Evolutionary conservation across 352 stramenopile species (phyloP), one percentile per base, ranked within the genome.

Genomic region (Phytophthora foliorum): DNA sequence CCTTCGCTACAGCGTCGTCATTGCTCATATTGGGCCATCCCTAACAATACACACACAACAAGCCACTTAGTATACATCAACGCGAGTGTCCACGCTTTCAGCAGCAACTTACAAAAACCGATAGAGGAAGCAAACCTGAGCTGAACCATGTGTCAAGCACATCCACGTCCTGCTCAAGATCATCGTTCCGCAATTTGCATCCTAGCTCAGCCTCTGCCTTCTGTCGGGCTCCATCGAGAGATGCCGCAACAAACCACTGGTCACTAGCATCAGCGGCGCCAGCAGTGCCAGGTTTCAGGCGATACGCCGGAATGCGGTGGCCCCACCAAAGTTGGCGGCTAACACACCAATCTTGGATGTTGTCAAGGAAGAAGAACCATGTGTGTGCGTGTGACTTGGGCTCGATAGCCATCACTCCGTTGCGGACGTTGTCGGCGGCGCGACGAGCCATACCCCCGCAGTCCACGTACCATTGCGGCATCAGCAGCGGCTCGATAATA

Each of bases 71-170:
- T 9, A 29, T 24, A 46, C 34, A 52, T 16, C 16, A 17, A 45
- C 88, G 75, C 97, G 97, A 13, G 29, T 34, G 8, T 8, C 38
- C 38, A 11, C 38, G 17, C 38, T 45, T 45, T 45, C 27, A 25
- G n/a, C 21, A 31, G 16, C 25, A 71, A 62, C 61, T 51, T 70
- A 95, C 88, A 73, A 89, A 85, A 4, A 79, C 83, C 1, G 89
- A 93, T 19, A 96, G 65, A 24, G 98, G 98, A 25, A 99, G 97
- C 2, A 99, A 86, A 22, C 96, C 98, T 19, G 96, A 99, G 55
- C 90, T 99, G 79, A 99, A 99, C 98, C 98, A 99, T 9, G 98
- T 99, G 77, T 99, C 98, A n/a, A 99, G 88, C 34, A 99, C 98
- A 73, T 99, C 98, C 42, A 94, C 84, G 77, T 99, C 98, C 72